Evolutionary conservation across 106 monocot species (phyloP), one percentile per base, ranked within the genome.

Genomic region (Chionographis japonica): DNA sequence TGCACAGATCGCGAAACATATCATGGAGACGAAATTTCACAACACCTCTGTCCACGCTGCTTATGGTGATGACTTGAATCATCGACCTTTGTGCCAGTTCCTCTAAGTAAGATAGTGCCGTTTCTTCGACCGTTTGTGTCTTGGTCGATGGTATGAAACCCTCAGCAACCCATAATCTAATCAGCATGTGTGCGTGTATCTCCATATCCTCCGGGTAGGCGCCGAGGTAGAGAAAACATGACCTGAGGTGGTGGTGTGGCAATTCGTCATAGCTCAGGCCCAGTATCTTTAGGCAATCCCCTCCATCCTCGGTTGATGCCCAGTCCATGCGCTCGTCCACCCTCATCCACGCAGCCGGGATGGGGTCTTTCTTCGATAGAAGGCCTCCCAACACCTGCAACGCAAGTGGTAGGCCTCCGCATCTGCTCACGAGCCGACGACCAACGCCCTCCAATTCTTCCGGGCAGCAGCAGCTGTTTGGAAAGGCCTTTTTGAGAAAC

Each of bases 81-180:
- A 68, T 27, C 37, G 39, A 40, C 62, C 74, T 69, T 41, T 56
- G 13, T 27, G 56, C n/a, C 9, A 69, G 68, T 51, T 74, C 67
- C 10, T 73, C 60, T 3, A 68, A 68, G 60, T 56, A 74, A 2
- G 13, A 7, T 27, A 40, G 42, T 1, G 79, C 73, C 7, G 37
- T 11, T 42, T 73, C 60, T 42, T 62, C 67, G 27, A 63, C 4
- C 0, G 52, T 50, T 36, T 15, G 3, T 3, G 37, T 68, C 7
- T 14, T 27, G 12, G 14, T 54, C 6, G 12, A 18, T 4, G 3
- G 8, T 3, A 78, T 64, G 16, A 78, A 72, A 13, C 72, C 78
- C 56, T 78, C 78, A 0, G 72, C 78, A 35, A 78, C 67, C 78
- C 78, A 78, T 66, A 72, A 38, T 17, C 58, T 58, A 27, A 58